These are phyloP conservation scores for Mixia osmundae DNA, from an alignment of 1,284 basidiomycete species.

Conservation along the genomic window DNA sequence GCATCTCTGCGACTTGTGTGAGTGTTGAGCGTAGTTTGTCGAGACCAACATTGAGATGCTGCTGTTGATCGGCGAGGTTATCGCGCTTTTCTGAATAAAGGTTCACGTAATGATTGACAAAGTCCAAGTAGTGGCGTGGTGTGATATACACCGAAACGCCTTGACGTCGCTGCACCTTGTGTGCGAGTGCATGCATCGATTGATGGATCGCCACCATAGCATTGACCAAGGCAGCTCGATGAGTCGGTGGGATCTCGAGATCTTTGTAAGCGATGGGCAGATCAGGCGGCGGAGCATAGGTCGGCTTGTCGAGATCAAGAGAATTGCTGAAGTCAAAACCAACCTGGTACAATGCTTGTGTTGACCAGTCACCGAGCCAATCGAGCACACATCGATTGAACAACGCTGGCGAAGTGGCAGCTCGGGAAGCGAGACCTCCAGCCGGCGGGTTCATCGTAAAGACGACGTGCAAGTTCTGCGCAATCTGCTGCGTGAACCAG, in stretches of 20 bases:
- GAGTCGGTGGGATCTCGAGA: slow-evolving; percentile 50
- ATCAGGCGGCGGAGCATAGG: slow-evolving; percentile 46
- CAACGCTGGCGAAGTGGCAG: slow-evolving; percentile 86
- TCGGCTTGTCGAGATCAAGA: slow-evolving; percentile 63
- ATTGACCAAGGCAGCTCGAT: slow-evolving; percentile 74
- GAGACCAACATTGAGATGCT: slow-evolving; percentile 91
- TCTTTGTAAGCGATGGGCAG: slow-evolving; percentile 77
- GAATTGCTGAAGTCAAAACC: slow-evolving; percentile 81
- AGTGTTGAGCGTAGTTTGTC: slow-evolving; percentile 93
- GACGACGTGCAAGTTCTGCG: slow-evolving; percentile 86
- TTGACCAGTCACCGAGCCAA: slow-evolving; percentile 97
- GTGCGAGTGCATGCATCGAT: slow-evolving; percentile 70
- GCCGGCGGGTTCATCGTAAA: slow-evolving; percentile 99
- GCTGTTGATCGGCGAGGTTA: slow-evolving; percentile 93
- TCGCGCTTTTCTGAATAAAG: slow-evolving; percentile 95
- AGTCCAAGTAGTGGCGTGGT: slow-evolving; percentile 91
- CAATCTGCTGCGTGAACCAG: slow-evolving; percentile 94
- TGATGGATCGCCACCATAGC: slow-evolving; percentile 81
- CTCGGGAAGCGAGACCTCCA: slow-evolving; percentile 78
- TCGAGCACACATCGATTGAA: slow-evolving; percentile 97
- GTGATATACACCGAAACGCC: slow-evolving; percentile 93
- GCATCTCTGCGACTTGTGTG: slow-evolving; percentile 81
- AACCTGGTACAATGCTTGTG: slow-evolving; percentile 90
- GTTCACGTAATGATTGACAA: slow-evolving; percentile 94
- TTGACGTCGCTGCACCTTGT: slow-evolving; percentile 66